Conservation (phyloP, 1,284 basidiomycete genomes). For the Cryptococcus maquisensis region DNA sequence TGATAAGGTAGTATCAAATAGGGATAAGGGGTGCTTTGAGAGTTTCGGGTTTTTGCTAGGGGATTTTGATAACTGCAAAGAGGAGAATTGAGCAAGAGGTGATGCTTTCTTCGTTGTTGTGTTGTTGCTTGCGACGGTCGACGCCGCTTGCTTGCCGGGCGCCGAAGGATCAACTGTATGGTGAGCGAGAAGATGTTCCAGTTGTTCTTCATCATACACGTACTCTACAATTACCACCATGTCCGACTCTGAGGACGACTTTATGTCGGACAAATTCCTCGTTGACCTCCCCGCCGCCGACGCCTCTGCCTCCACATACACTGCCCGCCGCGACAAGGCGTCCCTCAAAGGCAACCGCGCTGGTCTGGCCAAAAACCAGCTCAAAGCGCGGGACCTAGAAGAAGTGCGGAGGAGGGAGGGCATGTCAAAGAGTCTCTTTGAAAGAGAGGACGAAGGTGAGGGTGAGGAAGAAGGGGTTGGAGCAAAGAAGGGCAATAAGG, state of each 20-base stretch:
- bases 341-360: conserved; percentile 24
- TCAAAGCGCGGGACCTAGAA: conserved; percentile 31
- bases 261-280: conserved; percentile 51
- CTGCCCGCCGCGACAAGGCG: conserved; percentile 22
- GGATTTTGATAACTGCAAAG: too few species aligned
- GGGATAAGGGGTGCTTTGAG: too few species aligned
- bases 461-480: not conserved
- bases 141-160: too few species aligned
- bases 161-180: too few species aligned
- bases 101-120: too few species aligned
- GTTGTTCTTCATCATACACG: too few species aligned
- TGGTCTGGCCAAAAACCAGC: conserved; percentile 32
- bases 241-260: conserved; percentile 49
- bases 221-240: conserved; percentile 14
- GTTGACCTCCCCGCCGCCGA: conserved; percentile 21
- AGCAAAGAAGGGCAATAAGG: conserved; percentile 27
- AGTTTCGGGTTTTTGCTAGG: too few species aligned
- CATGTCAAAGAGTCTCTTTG: conserved; percentile 37
- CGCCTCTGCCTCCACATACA: conserved; percentile 16
- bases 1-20: too few species aligned
- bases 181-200: too few species aligned
- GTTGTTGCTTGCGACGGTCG: too few species aligned
- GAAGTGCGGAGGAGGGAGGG: conserved; percentile 35
- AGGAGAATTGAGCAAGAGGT: too few species aligned
- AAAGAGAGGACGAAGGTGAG: not conserved